Conservation (phyloP, 208 protist species). For the Trypanosoma congolense region DNA sequence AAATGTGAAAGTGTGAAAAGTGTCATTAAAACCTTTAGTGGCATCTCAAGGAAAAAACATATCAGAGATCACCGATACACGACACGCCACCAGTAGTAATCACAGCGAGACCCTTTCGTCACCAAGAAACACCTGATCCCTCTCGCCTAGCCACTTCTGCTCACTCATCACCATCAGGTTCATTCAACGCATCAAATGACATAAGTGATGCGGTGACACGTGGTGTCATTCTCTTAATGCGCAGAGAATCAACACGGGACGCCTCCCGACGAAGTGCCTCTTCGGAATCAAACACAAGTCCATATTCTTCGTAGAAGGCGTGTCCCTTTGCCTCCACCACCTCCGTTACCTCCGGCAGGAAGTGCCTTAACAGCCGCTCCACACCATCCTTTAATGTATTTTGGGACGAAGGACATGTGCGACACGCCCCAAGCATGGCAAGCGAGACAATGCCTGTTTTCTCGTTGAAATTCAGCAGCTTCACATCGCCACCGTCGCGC, state of each 20-base stretch:
- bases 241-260: constrained; percentile 47
- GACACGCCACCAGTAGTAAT: no score
- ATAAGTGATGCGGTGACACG: constrained; percentile 53
- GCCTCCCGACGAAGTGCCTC: constrained; percentile 72
- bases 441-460: constrained; percentile 85
- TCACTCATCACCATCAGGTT: constrained; percentile 77
- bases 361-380: constrained; percentile 90
- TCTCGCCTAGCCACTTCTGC: no score
- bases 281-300: constrained; percentile 75
- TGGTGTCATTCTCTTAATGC: constrained; percentile 35
- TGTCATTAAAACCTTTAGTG: no score
- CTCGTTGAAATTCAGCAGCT: constrained; percentile 81
- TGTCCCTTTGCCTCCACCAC: constrained; percentile 73
- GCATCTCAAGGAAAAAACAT: no score
- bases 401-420: constrained; percentile 82
- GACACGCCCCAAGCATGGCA: constrained; percentile 88
- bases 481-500: constrained; percentile 90
- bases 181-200: constrained; percentile 70
- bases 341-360: constrained; percentile 85
- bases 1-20: no score
- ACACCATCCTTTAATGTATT: constrained; percentile 90
- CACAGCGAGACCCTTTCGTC: no score
- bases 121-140: no score
- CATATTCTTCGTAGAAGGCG: constrained; percentile 81
- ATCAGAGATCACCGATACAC: no score